Conservation (phyloP, 352 stramenopile genomes). For the Pythium oligandrum region DNA sequence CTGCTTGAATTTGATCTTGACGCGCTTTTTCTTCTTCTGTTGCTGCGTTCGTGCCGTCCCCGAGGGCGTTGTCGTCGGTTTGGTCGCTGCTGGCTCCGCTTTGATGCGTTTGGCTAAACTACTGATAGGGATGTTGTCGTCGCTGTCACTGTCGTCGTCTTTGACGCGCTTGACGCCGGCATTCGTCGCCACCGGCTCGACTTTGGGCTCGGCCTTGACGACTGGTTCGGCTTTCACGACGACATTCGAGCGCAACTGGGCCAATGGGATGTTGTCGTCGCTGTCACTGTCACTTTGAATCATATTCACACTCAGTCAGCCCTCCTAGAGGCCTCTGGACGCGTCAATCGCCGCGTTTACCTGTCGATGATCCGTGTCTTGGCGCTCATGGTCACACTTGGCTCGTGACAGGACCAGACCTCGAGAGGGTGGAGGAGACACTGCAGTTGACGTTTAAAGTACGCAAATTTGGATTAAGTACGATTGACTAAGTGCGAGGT, state of each 20-base stretch:
- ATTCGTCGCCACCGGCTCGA: not conserved
- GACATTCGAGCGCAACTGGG: constrained; percentile 37
- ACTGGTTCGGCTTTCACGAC: constrained; percentile 11
- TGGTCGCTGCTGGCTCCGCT: not conserved
- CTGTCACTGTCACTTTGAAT: constrained; percentile 58
- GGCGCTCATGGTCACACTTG: not conserved
- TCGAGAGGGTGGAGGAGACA: too few relatives aligned
- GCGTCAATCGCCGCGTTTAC: not conserved
- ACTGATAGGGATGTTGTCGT: constrained; percentile 73
- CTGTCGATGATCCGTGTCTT: not conserved
- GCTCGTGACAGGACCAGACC: too few relatives aligned
- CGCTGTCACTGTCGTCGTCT: constrained; percentile 43
- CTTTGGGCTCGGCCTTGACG: constrained; percentile 18
- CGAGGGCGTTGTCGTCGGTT: constrained; percentile 10
- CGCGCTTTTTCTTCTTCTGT: constrained; percentile 53
- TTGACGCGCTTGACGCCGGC: constrained; percentile 21
- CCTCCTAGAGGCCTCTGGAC: not conserved
- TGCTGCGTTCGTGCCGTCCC: constrained; percentile 19
- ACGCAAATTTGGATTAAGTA: too few relatives aligned
- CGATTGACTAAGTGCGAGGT: too few relatives aligned
- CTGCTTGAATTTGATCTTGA: constrained; percentile 85
- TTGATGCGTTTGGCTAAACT: constrained; percentile 54
- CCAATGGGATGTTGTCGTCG: constrained; percentile 76
- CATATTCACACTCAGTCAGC: not conserved
- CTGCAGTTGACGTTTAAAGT: too few relatives aligned